phyloP scores from a whole-genome alignment of 1,284 basidiomycete genomes.

The Erythrobasidium hasegawianum region DNA sequence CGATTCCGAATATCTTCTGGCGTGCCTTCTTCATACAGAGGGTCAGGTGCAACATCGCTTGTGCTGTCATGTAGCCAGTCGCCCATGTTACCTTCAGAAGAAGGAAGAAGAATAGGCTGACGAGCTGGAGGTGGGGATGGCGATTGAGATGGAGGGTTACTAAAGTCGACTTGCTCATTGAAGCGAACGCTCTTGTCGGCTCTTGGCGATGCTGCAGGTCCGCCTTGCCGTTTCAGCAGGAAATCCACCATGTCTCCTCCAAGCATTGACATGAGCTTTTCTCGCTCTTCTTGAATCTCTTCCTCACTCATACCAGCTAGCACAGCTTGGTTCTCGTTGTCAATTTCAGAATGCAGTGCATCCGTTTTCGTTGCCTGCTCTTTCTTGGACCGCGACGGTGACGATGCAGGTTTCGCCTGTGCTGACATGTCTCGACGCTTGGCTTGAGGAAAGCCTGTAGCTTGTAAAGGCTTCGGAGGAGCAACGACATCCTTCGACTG shows the following conservation, averaged over 20 bases:
- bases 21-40: slow-evolving; percentile 60
- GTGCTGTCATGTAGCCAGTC: slow-evolving; percentile 5
- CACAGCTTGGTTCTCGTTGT: slow-evolving; percentile 57
- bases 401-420: not conserved
- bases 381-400: not conserved
- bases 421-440: not conserved
- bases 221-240: slow-evolving; percentile 52
- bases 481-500: not conserved
- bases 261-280: slow-evolving; percentile 64
- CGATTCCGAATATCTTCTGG: slow-evolving; percentile 75
- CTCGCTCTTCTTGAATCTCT: slow-evolving; percentile 59
- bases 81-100: slow-evolving; percentile 19
- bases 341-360: slow-evolving; percentile 49
- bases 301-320: slow-evolving; percentile 60
- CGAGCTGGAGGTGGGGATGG: slow-evolving; percentile 16
- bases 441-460: slow-evolving; percentile 29
- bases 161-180: slow-evolving; percentile 23
- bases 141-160: slow-evolving; percentile 19
- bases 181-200: slow-evolving; percentile 11
- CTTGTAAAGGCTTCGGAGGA: slow-evolving; percentile 28
- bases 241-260: slow-evolving; percentile 62
- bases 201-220: not conserved
- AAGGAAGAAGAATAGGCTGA: slow-evolving; percentile 14
- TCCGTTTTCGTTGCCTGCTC: not conserved
- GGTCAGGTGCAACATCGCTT: slow-evolving; percentile 1